These are phyloP conservation scores for Tephrocybe sp. DNA, from an alignment of 768 basidiomycete genomes.

Conservation along the genomic window DNA sequence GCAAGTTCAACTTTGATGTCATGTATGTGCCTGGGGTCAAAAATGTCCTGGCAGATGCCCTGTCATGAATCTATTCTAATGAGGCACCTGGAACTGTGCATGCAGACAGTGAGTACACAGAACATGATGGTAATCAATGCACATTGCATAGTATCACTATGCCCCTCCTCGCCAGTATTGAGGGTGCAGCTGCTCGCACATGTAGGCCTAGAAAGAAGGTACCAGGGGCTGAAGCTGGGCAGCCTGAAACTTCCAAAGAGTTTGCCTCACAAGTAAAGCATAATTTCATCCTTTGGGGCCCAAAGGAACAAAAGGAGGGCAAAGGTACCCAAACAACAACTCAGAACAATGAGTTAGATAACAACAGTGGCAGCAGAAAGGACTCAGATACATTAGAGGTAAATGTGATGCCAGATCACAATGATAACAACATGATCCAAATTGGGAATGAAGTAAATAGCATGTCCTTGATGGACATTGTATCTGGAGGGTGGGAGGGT, in stretches of 20 bases:
- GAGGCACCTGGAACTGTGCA: neutral
- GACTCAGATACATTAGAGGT: neutral
- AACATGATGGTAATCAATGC: neutral
- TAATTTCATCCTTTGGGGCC: slow-evolving; percentile 12
- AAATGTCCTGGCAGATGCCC: neutral
- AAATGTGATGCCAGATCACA: neutral
- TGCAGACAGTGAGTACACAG: neutral
- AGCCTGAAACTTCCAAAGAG: slow-evolving; percentile 7
- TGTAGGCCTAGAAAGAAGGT: neutral
- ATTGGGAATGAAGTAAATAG: neutral
- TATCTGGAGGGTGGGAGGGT: neutral
- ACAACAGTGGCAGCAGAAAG: too few relatives aligned
- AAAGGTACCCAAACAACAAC: neutral
- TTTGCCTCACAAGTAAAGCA: neutral
- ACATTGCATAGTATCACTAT: neutral
- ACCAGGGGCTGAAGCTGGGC: neutral
- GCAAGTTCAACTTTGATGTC: too few relatives aligned
- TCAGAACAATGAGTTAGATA: neutral
- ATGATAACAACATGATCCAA: neutral
- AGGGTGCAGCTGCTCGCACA: neutral
- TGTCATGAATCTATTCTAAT: neutral
- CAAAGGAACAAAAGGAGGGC: slow-evolving; percentile 11
- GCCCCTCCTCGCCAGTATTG: neutral
- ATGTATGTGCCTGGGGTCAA: neutral
- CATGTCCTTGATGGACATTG: neutral